Evolutionary conservation across 345 rosid species (phyloP).

Genomic region (Lumnitzera littorea): DNA sequence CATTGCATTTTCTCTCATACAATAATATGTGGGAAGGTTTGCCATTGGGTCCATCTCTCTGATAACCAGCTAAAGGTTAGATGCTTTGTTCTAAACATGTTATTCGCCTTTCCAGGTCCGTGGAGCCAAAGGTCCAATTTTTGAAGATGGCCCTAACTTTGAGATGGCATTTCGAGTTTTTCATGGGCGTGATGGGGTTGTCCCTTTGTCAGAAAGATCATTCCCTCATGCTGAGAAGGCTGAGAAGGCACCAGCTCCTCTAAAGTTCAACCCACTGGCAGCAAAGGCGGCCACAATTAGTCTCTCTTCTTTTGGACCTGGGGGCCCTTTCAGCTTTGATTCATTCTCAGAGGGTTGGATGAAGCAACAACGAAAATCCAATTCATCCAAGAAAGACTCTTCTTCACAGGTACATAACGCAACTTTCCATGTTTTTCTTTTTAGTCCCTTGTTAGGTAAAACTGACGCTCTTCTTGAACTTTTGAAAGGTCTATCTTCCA

Average conservation of each 20-base stretch:
- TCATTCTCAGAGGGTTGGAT: slow-evolving; percentile 60
- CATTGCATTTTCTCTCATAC: too few relatives aligned
- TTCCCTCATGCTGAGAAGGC: slow-evolving; percentile 22
- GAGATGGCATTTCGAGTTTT: slow-evolving; percentile 87
- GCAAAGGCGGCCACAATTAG: slow-evolving; percentile 94
- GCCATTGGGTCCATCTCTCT: too few relatives aligned
- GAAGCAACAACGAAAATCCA: slow-evolving; percentile 42
- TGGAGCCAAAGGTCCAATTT: slow-evolving; percentile 76
- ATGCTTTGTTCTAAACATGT: neutral
- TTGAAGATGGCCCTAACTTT: slow-evolving; percentile 97
- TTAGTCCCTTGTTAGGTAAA: neutral
- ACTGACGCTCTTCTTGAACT: too few relatives aligned
- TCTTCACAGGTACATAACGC: slow-evolving; percentile 51
- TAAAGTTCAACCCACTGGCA: slow-evolving; percentile 81
- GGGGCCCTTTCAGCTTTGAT: slow-evolving; percentile 84
- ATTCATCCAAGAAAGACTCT: slow-evolving; percentile 56
- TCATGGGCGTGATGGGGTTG: slow-evolving; percentile 92
- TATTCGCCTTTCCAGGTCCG: slow-evolving; percentile 8
- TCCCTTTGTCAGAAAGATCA: slow-evolving; percentile 69
- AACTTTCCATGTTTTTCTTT: neutral
- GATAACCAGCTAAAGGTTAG: too few relatives aligned
- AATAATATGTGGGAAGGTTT: too few relatives aligned
- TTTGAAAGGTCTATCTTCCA: too few relatives aligned
- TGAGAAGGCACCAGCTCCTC: slow-evolving; percentile 26
- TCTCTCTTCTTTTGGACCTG: slow-evolving; percentile 83